Percentiles rank a stretch among this genome's conserved stretches.
Evolutionary conservation across 768 basidiomycete genomes (phyloP).

Genomic region (Phallus indusiatus): DNA sequence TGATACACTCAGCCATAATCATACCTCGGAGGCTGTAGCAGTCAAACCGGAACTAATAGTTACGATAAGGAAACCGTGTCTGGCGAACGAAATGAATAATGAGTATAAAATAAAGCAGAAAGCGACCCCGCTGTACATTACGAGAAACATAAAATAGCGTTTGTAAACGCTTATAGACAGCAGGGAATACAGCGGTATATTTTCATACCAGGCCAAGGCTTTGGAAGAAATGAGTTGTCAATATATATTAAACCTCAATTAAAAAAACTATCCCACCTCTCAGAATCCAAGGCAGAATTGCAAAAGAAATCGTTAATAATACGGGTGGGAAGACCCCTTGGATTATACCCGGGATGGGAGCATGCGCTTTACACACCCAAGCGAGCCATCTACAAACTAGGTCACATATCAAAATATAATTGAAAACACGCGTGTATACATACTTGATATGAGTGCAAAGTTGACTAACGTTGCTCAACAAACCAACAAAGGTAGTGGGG

Average conservation of each 20-base stretch:
- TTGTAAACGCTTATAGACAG: slow-evolving; percentile 66
- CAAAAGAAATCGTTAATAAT: slow-evolving; percentile 52
- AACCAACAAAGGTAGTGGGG: slow-evolving; percentile 58
- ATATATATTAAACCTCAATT: neutral
- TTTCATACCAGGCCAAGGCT: slow-evolving; percentile 59
- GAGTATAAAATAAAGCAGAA: neutral
- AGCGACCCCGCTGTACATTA: slow-evolving; percentile 27
- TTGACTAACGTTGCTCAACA: slow-evolving; percentile 47
- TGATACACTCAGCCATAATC: slow-evolving; percentile 14
- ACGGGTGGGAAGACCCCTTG: slow-evolving; percentile 59
- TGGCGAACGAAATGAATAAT: slow-evolving; percentile 23
- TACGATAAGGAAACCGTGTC: slow-evolving; percentile 65
- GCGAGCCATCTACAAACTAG: slow-evolving; percentile 41
- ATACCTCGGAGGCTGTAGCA: slow-evolving; percentile 21
- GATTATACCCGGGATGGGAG: slow-evolving; percentile 39
- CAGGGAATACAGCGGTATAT: slow-evolving; percentile 56
- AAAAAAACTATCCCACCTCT: slow-evolving; percentile 28
- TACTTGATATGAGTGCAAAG: slow-evolving; percentile 40
- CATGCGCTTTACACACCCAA: slow-evolving; percentile 34
- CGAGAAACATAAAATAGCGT: slow-evolving; percentile 59
- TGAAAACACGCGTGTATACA: slow-evolving; percentile 15
- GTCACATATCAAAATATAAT: neutral
- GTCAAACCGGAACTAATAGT: slow-evolving; percentile 55
- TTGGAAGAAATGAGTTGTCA: neutral
- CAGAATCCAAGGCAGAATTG: slow-evolving; percentile 48